Evolutionary conservation across 1,139 yeast species (phyloP), one percentile per base, ranked within the genome.

Genomic region (Candida tropicalis): DNA sequence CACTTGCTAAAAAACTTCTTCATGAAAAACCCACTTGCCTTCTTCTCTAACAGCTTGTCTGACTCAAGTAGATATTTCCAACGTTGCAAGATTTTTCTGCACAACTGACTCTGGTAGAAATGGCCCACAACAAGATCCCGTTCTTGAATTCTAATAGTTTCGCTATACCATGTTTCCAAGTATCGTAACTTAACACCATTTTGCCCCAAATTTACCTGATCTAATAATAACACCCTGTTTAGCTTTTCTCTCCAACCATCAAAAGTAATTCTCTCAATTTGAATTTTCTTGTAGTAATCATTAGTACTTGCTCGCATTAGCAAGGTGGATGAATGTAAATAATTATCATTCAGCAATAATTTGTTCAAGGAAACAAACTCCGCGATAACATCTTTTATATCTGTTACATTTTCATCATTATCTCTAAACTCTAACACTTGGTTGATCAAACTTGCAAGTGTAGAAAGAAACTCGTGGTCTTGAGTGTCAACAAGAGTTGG

Each of bases 221-320:
- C 31, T 38, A 42, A 37, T 12, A 9, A n/a, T 11, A 20, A 23
- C 16, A 42, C 38, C 12, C 27, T 32, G 11, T 41, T 38, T 25
- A 46, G 27, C 8, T 37, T 44, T 3, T 40, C 29, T 9, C 26
- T 25, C 57, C 56, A 55, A 11, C 45, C 41, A n/a, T 45, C 16
- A 17, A 50, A 49, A 2, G 39, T 26, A 7, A 46, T 44, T 15
- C 22, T 15, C 4, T 23, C 28, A 2, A 36, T 38, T 12, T 41
- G 35, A 15, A 16, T 8, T 17, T 13, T 13, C 20, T 37, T 27
- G 27, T 42, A 46, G 27, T 42, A 48, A 36, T 46, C 48, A 13
- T 32, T 25, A 7, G 48, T 38, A 24, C 50, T 43, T 6, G 40
- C 43, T 33, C 47, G 26, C 51, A 48, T 48, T 20, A 45, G 43